Conservation (phyloP, 306 rosid genomes). For the Lagenaria siceraria region DNA sequence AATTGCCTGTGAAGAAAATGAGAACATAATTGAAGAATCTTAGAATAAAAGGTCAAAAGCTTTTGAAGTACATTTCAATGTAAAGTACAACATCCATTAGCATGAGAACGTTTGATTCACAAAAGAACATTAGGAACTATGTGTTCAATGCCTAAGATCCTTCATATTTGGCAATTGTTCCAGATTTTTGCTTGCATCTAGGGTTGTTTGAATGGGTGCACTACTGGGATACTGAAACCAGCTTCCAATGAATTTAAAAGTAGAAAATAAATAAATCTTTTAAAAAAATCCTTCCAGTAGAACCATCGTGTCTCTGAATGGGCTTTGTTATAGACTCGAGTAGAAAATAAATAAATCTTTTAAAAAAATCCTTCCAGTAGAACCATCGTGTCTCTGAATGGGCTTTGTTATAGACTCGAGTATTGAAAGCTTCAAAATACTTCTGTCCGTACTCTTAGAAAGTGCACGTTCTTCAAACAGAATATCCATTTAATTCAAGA, state of each 20-base stretch:
- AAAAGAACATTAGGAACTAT: neutral
- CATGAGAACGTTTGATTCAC: neutral
- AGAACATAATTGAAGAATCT: neutral
- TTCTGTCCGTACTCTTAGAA: neutral
- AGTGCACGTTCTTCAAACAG: neutral
- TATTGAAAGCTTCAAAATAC: neutral
- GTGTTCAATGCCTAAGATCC: neutral
- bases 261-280: neutral
- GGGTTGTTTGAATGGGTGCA: neutral
- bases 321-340: neutral
- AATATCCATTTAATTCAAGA: neutral
- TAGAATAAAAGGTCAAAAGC: neutral
- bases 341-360: neutral
- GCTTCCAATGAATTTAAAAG: neutral
- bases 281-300: neutral
- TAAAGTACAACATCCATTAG: neutral
- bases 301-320: neutral
- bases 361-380: neutral
- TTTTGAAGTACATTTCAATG: neutral
- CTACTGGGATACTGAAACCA: neutral
- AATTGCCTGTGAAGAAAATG: slow-evolving; percentile 51
- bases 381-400: neutral
- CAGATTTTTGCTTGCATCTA: neutral
- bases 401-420: neutral
- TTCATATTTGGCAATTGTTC: neutral